These are phyloP conservation scores for Selenicereus undatus DNA, from an alignment of 148 eudicot species.

Conservation along the genomic window DNA sequence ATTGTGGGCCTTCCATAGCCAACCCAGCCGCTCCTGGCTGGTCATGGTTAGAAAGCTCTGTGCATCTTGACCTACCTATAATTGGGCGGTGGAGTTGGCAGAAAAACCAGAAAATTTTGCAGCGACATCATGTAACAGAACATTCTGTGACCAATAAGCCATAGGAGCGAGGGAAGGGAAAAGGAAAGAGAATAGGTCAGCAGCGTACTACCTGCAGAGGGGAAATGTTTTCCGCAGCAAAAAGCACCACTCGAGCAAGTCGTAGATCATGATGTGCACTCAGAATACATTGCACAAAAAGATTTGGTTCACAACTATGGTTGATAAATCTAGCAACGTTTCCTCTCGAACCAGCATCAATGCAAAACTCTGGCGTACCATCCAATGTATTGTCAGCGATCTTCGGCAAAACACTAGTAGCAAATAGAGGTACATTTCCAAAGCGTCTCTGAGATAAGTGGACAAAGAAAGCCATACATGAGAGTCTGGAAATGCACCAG, in stretches of 20 bases:
- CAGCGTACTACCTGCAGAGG: constrained; percentile 51
- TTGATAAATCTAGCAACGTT: constrained; percentile 71
- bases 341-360: constrained; percentile 67
- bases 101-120: neutral
- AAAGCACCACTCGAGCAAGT: constrained; percentile 60
- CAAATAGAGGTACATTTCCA: constrained; percentile 44
- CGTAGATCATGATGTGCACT: constrained; percentile 57
- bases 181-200: neutral
- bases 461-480: constrained; percentile 1
- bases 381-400: constrained; percentile 37
- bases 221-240: constrained; percentile 76
- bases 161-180: neutral
- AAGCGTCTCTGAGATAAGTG: constrained; percentile 47
- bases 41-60: neutral
- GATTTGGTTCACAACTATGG: constrained; percentile 82
- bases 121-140: neutral
- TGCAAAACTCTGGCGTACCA: constrained; percentile 52
- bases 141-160: neutral
- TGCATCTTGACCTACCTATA: neutral
- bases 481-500: neutral
- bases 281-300: constrained; percentile 74
- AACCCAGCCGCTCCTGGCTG: neutral
- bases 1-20: no score
- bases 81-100: no score
- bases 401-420: constrained; percentile 26